These are phyloP conservation scores for Calophaca sinica DNA, from an alignment of 306 rosid species.

Conservation along the genomic window DNA sequence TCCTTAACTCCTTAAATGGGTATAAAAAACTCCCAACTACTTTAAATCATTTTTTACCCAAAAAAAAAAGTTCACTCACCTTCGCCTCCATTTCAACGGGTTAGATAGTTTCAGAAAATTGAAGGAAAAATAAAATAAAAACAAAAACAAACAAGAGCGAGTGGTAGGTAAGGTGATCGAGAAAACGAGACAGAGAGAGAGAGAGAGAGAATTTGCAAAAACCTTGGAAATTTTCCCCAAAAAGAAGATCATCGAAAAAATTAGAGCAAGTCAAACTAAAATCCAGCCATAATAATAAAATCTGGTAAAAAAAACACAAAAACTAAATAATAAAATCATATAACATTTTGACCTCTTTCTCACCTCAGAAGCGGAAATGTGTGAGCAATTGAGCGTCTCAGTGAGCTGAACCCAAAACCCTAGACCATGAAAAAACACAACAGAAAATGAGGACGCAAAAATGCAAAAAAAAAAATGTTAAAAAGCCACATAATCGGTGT, in stretches of 20 bases:
- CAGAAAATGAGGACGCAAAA: neutral
- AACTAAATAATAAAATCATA: neutral
- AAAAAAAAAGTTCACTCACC: neutral
- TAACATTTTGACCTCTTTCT: neutral
- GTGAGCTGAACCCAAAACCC: slow-evolving; percentile 44
- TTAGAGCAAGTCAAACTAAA: slow-evolving; percentile 13
- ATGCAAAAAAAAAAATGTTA: neutral
- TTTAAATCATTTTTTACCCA: neutral
- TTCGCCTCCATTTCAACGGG: slow-evolving; percentile 17
- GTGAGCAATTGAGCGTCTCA: slow-evolving; percentile 9
- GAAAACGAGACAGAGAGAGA: neutral
- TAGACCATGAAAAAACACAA: slow-evolving; percentile 18
- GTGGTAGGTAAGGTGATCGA: neutral
- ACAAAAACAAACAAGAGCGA: no score
- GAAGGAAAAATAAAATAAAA: neutral
- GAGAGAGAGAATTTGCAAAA: neutral
- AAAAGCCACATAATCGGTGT: neutral
- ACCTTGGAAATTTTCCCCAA: neutral
- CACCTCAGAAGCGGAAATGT: slow-evolving; percentile 25
- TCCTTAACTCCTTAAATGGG: slow-evolving; percentile 5
- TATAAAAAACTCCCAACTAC: neutral
- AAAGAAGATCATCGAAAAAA: slow-evolving; percentile 24
- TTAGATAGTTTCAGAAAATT: neutral
- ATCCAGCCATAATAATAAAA: neutral
- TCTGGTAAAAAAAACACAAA: neutral